These are phyloP conservation scores for Penicillium salamii DNA, from an alignment of 495 filamentous ascomycete genomes.

Conservation along the genomic window DNA sequence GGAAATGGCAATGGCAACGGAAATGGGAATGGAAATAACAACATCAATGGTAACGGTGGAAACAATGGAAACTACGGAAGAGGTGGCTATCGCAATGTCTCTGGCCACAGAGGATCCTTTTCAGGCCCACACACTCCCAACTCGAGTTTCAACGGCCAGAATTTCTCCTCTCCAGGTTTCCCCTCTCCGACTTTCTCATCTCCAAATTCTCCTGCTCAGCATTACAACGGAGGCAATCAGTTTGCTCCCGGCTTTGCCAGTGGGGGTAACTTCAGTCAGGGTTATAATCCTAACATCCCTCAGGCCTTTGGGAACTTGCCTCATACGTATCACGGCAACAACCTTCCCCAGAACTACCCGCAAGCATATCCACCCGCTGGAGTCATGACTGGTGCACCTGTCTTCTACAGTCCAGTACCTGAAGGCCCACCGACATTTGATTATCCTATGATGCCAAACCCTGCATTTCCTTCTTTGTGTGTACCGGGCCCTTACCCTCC, in stretches of 20 bases:
- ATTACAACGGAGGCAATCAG: background rate
- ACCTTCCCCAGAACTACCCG: background rate
- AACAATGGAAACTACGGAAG: background rate
- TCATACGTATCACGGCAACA: background rate
- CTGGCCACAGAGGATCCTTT: background rate
- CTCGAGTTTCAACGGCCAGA: background rate
- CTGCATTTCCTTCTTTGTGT: background rate
- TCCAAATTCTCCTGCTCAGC: background rate
- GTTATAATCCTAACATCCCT: conserved; percentile 1
- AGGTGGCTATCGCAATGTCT: background rate
- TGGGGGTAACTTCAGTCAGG: background rate
- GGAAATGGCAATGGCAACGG: background rate
- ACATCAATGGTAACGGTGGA: background rate
- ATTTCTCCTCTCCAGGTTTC: background rate
- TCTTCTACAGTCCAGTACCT: background rate
- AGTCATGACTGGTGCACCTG: background rate
- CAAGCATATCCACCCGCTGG: background rate
- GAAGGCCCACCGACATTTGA: background rate
- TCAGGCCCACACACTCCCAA: background rate
- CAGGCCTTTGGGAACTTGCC: background rate
- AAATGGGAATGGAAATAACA: background rate
- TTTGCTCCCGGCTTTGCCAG: background rate
- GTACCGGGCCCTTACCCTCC: background rate
- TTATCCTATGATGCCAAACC: background rate
- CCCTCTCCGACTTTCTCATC: background rate